Base-by-base conservation (phyloP, 495 filamentous ascomycete species). In the Neurospora sp. region DNA sequence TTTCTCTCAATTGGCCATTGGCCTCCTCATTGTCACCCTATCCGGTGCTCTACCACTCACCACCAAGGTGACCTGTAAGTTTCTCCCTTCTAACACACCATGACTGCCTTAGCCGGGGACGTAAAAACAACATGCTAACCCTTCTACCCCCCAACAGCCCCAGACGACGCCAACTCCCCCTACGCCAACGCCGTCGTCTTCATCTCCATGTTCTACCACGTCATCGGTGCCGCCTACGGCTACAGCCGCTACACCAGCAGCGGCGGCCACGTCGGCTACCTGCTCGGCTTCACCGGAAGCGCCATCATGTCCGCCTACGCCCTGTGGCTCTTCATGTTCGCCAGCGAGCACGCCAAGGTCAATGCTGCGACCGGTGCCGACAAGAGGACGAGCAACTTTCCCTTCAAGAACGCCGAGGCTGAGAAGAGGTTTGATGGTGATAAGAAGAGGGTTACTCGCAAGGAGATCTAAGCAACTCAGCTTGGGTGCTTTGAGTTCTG, bases 261-360 rank as follows among this genome's bases (percentile, higher is more conserved):
- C 83, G 54, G 54, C 1, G 85, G 85, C 1, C 84, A 89, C 72
- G 78, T 82, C 0, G 82, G 84, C 0, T 93, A 91, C 79, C 82
- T 84, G 3, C 69, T 93, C 0, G 73, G 90, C 85, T 20, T 82
- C 86, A 72, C 78, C 79, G 37, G 88, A 79, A 75, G 89, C 70
- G 85, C 84, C 2, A 16, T 80, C 16, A 80, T 96, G 72, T 88
- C 88, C 10, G 82, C 84, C 3, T 79, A 93, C 20, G 94, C 91
- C 5, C 77, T 91, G 10, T 96, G 92, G 93, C 90, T 90, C 76
- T 76, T 93, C 70, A 77, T 96, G 49, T 97, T 96, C 78, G 92
- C 86, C 1, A 90, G 84, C 46, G 88, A 86, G 31, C 82, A 88
- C 75, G 89, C 88, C 2, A 83, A 84, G 71, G 90, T 94, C 70